Evolutionary conservation across 2,329 filamentous ascomycete species (phyloP).

Genomic region (Colletotrichum siamense): DNA sequence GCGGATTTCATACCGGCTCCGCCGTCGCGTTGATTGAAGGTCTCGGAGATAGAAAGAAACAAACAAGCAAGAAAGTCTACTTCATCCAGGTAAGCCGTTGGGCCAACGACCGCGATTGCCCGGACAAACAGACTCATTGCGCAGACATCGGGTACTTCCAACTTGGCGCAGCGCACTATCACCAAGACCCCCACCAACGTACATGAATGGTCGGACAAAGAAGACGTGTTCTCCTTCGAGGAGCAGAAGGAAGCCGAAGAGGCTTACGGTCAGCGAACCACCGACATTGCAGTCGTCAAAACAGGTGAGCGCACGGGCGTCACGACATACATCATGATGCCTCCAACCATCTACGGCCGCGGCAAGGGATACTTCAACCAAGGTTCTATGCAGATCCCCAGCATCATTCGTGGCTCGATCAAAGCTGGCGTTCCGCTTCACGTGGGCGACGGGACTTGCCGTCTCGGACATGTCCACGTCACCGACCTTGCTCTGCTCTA

Average conservation of each 20-base stretch:
- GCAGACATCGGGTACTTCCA: slow-evolving; percentile 47
- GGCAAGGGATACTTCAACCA: slow-evolving; percentile 48
- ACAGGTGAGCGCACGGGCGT: slow-evolving; percentile 42
- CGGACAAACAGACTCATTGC: neutral
- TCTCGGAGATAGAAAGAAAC: slow-evolving; percentile 40
- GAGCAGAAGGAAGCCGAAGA: slow-evolving; percentile 38
- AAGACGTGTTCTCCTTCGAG: slow-evolving; percentile 49
- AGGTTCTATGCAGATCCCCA: slow-evolving; percentile 42
- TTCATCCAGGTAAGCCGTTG: slow-evolving; percentile 41
- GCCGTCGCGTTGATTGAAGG: slow-evolving; percentile 48
- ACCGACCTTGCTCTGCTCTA: slow-evolving; percentile 48
- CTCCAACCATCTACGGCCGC: slow-evolving; percentile 51
- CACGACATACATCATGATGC: slow-evolving; percentile 50
- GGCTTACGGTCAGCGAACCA: slow-evolving; percentile 46
- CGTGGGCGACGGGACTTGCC: slow-evolving; percentile 40
- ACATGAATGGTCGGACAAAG: slow-evolving; percentile 45
- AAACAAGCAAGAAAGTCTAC: slow-evolving; percentile 37
- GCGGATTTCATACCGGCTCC: slow-evolving; percentile 39
- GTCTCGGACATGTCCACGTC: slow-evolving; percentile 51
- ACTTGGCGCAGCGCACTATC: slow-evolving; percentile 46
- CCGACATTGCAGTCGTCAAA: slow-evolving; percentile 48
- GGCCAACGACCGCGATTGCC: accelerated
- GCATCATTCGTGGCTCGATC: slow-evolving; percentile 34
- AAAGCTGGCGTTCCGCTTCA: slow-evolving; percentile 23
- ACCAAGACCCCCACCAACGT: slow-evolving; percentile 29